Conservation (phyloP, 2,329 filamentous ascomycete genomes). For the Botrytis byssoidea region DNA sequence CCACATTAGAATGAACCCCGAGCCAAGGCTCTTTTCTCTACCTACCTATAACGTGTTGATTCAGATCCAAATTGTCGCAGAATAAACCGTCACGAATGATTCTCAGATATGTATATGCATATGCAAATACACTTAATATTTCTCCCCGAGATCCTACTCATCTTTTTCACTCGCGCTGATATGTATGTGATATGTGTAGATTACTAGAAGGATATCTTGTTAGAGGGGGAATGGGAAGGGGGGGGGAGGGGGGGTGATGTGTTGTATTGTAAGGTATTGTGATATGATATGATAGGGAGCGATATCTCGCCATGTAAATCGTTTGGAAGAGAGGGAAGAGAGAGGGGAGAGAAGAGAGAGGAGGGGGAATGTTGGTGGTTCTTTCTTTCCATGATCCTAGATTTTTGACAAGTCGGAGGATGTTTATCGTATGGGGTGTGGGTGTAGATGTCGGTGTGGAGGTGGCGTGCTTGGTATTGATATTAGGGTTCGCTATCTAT, state of each 20-base stretch:
- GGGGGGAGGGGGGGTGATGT: too few species aligned
- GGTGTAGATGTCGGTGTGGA: background rate
- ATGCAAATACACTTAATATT: background rate
- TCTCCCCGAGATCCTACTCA: too few species aligned
- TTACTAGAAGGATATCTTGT: background rate
- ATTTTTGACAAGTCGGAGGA: background rate
- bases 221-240: background rate
- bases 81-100: fast-evolving
- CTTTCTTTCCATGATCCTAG: background rate
- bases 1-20: background rate
- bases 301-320: background rate
- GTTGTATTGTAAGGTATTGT: too few species aligned
- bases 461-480: background rate
- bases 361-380: too few species aligned
- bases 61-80: background rate
- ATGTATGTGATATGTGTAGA: too few species aligned
- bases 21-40: background rate
- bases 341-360: too few species aligned
- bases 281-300: too few species aligned
- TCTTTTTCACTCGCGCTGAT: background rate
- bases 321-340: background rate
- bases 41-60: fast-evolving
- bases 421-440: background rate
- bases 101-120: background rate
- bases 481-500: background rate